Evolutionary conservation across 1,284 basidiomycete species (phyloP), one percentile per base, ranked within the genome.

Genomic region (Baeospora myosura): DNA sequence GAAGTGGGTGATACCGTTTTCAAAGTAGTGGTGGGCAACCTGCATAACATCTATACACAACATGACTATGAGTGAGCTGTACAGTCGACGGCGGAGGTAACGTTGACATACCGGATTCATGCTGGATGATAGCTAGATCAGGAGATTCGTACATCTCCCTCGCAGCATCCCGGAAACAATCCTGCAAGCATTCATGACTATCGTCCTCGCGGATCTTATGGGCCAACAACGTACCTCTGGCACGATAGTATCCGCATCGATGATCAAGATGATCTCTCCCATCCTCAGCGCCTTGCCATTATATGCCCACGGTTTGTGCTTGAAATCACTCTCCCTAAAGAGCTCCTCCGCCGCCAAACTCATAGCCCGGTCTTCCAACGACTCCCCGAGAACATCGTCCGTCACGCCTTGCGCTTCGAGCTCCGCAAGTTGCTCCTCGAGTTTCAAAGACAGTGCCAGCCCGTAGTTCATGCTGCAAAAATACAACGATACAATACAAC

Each of bases 31-130:
- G 57, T 84, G 69, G 1, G 80, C 82, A 41, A 91, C 88, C 48
- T 71, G 69, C 84, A 91, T 88, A 45, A 88, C 84, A 51, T 86
- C 83, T n/a, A n/a, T n/a, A n/a, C n/a, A n/a, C n/a, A n/a, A n/a
- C n/a, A n/a, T n/a, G n/a, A 78, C 4, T 11, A 36, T 24, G 21
- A 46, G n/a, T 11, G 6, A 11, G 49, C 41, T 47, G 30, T 11
- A 34, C 31, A 40, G 29, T 17, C 40, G 22, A 38, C 16, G 30
- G 31, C 7, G 46, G 51, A 34, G 42, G 41, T 22, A 32, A 12
- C 26, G 2, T 7, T 22, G 7, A 57, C 67, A 34, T 45, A 74
- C 76, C 80, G 14, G 81, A 86, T 52, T 87, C 85, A 57, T 89
- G 87, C 57, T 89, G 86, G 41, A 92, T 80, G 59, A 91, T 87